Evolutionary conservation across 2,329 filamentous ascomycete species (phyloP).

Genomic region (Fusarium mexicanum): DNA sequence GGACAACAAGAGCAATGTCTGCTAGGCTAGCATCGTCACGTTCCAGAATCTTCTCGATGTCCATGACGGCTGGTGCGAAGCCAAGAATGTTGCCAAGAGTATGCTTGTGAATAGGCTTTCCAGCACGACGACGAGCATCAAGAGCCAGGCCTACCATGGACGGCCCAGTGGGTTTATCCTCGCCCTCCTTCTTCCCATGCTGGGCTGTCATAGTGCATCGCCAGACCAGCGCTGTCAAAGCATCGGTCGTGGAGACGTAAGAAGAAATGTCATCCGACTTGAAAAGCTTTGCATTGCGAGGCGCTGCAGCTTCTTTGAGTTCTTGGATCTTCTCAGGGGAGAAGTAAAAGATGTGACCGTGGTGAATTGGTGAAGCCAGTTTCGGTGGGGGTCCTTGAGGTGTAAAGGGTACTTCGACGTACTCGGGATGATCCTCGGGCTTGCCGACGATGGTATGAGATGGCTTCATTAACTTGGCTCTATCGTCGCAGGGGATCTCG

Average conservation of each 20-base stretch:
- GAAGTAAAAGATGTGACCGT: slow-evolving; percentile 16
- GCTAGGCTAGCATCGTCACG: not conserved
- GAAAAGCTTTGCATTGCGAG: not conserved
- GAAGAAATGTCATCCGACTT: not conserved
- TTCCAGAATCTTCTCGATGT: not conserved
- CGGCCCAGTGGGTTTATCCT: not conserved
- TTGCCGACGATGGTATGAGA: slow-evolving; percentile 1
- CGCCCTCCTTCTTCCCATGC: not conserved
- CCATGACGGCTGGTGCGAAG: slow-evolving; percentile 4
- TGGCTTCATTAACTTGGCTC: not conserved
- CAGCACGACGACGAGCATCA: slow-evolving; percentile 9
- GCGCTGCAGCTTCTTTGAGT: not conserved
- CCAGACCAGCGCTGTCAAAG: slow-evolving; percentile 12
- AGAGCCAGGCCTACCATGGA: slow-evolving; percentile 7
- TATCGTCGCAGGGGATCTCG: not conserved
- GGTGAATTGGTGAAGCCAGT: not conserved
- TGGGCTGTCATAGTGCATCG: slow-evolving; percentile 9
- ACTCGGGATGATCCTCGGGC: slow-evolving; percentile 2
- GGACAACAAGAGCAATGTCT: slow-evolving; percentile 1
- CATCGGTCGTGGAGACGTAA: slow-evolving; percentile 10
- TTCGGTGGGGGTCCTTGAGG: slow-evolving; percentile 4
- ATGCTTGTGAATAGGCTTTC: slow-evolving; percentile 2
- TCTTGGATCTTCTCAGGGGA: not conserved
- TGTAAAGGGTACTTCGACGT: slow-evolving; percentile 9
- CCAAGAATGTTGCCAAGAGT: slow-evolving; percentile 9